These are phyloP conservation scores for Chlorella sp. DNA, from an alignment of 139 green algal species.

Conservation along the genomic window DNA sequence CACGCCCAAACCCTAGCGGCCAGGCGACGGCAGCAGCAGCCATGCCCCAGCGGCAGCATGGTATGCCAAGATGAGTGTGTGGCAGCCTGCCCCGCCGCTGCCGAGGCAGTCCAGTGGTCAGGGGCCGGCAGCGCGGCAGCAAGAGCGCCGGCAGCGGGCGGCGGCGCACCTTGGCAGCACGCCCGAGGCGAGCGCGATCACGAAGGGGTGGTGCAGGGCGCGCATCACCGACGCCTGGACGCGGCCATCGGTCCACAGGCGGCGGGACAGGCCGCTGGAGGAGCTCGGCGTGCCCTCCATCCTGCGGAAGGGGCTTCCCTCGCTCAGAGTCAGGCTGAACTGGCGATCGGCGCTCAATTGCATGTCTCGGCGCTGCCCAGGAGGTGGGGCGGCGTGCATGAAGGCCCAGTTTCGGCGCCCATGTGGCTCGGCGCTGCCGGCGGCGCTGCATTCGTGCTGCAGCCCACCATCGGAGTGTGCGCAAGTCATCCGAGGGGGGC, in stretches of 20 bases:
- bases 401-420: not conserved
- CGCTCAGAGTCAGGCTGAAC: not conserved
- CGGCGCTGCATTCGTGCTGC: too few species aligned
- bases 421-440: not conserved
- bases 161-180: slow-evolving; percentile 13
- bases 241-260: slow-evolving; percentile 56
- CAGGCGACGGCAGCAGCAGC: not conserved
- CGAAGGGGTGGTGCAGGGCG: slow-evolving; percentile 69
- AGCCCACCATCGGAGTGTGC: too few species aligned
- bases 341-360: not conserved
- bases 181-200: slow-evolving; percentile 30
- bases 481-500: too few species aligned
- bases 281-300: slow-evolving; percentile 19
- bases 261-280: slow-evolving; percentile 30
- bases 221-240: slow-evolving; percentile 17
- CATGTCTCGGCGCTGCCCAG: not conserved
- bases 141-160: not conserved
- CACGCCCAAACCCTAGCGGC: not conserved
- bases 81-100: not conserved
- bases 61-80: not conserved
- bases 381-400: too few species aligned
- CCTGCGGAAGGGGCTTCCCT: slow-evolving; percentile 1
- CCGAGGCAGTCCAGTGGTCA: not conserved
- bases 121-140: not conserved
- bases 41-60: not conserved